Conservation (phyloP, 2,329 filamentous ascomycete genomes). For the Diaporthe sp. region DNA sequence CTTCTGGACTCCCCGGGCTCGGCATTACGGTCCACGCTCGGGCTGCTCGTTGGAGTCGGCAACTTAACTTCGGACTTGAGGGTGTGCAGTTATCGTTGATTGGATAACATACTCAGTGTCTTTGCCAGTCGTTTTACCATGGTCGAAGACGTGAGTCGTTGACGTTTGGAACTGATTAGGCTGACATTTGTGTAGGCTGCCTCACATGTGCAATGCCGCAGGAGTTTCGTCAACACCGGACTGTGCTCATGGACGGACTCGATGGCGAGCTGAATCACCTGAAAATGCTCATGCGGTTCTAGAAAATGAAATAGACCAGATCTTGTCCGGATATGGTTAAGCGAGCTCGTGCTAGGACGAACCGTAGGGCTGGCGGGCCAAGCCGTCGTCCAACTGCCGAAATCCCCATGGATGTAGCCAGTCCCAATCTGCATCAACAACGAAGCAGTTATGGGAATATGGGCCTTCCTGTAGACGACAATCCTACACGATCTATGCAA, state of each 20-base stretch:
- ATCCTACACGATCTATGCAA: accelerated
- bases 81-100: not conserved
- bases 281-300: not conserved
- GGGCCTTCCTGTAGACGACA: not conserved
- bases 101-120: no score
- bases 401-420: not conserved
- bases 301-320: not conserved
- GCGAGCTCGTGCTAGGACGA: not conserved
- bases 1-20: not conserved
- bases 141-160: not conserved
- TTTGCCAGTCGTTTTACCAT: not conserved
- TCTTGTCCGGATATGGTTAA: not conserved
- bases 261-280: not conserved
- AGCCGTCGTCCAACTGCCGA: conserved; percentile 6
- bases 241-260: conserved; percentile 4
- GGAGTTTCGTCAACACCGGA: not conserved
- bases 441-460: not conserved
- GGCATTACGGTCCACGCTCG: not conserved
- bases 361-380: conserved; percentile 16
- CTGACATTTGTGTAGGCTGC: not conserved
- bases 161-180: not conserved
- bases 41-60: no score
- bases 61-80: not conserved
- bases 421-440: not conserved
- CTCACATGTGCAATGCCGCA: not conserved